Evolutionary conservation across 2,329 filamentous ascomycete species (phyloP), one percentile per base, ranked within the genome.

Genomic region (Metarhizium anisopliae): DNA sequence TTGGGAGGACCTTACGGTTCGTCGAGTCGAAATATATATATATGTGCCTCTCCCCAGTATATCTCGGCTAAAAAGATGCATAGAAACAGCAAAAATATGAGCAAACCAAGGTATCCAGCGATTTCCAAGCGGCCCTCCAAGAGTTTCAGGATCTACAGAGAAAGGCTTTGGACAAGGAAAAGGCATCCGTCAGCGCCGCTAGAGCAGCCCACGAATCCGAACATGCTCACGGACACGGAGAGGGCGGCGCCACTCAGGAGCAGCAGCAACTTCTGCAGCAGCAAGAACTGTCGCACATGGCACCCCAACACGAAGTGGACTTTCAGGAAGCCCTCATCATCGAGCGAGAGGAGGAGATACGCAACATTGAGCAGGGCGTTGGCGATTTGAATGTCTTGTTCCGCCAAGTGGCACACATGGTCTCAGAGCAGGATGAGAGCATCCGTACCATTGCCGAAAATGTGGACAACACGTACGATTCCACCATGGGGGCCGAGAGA

Each of bases 351-450:
- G 85, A 90, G 56, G 94, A 99, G 75, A 99, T 99, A 62, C 86
- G 92, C 59, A 95, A 95, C 68, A 99, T 99, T 65, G 94, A 97
- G 74, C 92, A 96, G 71, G 91, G 89, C 55, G 94, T 99, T 6
- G 89, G 89, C 55, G 94, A 99, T 66, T 77, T 99, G 59, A 99
- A 99, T 66, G 94, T 97, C 67, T 80, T 99, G 47, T 99, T 99
- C 78, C 82, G 92, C 60, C 93, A 99, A 75, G 91, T 99, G n/a
- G 94, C 93, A 50, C 91, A 96, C 70, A 96, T 99, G 70, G 92
- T 99, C 52, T 84, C 84, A 59, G 93, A 97, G 73, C 94, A 99
- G 74, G 94, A 94, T 52, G 89, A 57, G 10, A 90, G 63, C 84
- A 89, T 99, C 35, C 87, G 93, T 66, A 89, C 89, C 18, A 95